Base-by-base conservation (phyloP, 257 asterid species). In the Gentiana straminea region DNA sequence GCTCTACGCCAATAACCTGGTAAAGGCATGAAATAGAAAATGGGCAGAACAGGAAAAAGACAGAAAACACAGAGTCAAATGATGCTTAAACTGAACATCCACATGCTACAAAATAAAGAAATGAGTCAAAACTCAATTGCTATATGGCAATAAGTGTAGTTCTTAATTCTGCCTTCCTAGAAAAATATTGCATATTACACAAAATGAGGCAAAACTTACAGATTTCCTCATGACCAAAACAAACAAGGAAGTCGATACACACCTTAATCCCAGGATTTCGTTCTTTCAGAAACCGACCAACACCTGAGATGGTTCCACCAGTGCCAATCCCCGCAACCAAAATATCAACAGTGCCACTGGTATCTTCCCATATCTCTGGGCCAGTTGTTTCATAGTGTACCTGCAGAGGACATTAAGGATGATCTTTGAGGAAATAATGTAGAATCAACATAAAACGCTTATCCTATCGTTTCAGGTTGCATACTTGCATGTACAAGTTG, bases 321-420 rank as follows among this genome's bases (percentile, higher is more conserved):
- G 99, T 92, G 48, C 99, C 97, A 66, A 92, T 88, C 59, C 99
- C 97, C 15, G 99, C 97, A 74, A 92, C 94, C 70, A 92, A 72
- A 70, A 92, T 88, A 79, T 88, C 99, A 65, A 88, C 84, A 75
- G 81, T 83, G 68, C 99, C 99, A 59, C 71, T 85, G 32, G 99
- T 83, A 73, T 92, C 97, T 59, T 92, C 99, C 99, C 99, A 92
- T 60, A 92, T 92, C 84, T 88, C 99, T 13, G 99, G 99, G 62
- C 99, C 95, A 43, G 99, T 92, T 70, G 95, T 88, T 79, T 92
- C 97, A 67, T 75, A 92, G 74, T 92, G 99, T 70, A 92, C 65
- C 99, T 92, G 71, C 72, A 54, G n/a, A 65, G 54, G 54, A 52
- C 59, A 38, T 33, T 55, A 45, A 36, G 49, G 35, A 51, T 57